These are phyloP conservation scores for Selaginella tamariscina DNA, from an alignment of 75 land plant genomes.

Conservation along the genomic window DNA sequence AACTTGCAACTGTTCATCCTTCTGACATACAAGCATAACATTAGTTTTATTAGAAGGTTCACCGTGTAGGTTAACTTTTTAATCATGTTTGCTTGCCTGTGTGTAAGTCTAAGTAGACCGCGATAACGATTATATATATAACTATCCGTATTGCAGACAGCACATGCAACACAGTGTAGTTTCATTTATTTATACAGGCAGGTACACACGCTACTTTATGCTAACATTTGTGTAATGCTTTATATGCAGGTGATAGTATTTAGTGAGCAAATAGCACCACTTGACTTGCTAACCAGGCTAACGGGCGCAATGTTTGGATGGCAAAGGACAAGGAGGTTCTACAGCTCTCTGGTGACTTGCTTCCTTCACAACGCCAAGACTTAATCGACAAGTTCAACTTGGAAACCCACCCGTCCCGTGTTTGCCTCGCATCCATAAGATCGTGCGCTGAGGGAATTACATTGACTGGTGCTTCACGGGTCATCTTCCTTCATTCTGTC, in stretches of 20 bases:
- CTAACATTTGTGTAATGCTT: no score
- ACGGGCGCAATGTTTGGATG: slow-evolving; percentile 30
- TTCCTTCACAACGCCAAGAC: neutral
- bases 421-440: neutral
- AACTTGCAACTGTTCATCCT: no score
- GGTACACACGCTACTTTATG: no score
- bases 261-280: slow-evolving; percentile 48
- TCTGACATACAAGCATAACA: no score
- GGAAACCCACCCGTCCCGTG: neutral
- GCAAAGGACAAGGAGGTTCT: slow-evolving; percentile 54
- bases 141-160: no score
- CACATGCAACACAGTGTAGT: no score
- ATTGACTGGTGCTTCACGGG: neutral
- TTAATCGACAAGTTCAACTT: neutral
- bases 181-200: no score
- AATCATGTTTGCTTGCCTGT: no score
- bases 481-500: neutral
- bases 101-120: no score
- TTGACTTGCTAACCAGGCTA: slow-evolving; percentile 32
- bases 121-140: no score
- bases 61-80: no score
- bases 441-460: slow-evolving; percentile 9
- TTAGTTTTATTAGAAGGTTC: no score
- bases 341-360: slow-evolving; percentile 44
- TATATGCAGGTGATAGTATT: slow-evolving; percentile 68